phyloP scores from a whole-genome alignment of 768 basidiomycete species.

The Punctularia strigosozonata region DNA sequence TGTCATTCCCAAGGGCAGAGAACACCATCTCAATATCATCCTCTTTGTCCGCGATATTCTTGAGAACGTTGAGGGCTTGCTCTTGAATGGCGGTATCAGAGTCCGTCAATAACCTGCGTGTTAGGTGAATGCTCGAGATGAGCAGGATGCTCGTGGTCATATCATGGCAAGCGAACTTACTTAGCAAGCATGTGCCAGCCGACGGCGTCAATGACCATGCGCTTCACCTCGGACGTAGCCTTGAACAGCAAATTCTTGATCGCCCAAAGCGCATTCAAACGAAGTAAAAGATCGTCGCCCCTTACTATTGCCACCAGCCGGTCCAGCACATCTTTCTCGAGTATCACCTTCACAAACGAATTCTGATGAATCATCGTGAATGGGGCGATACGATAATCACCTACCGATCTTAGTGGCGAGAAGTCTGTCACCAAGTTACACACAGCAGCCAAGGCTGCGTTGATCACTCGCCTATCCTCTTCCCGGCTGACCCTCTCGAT shows the following conservation, averaged over 20 bases:
- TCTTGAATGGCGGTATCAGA: conserved; percentile 47
- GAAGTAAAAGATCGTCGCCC: conserved; percentile 41
- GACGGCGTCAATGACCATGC: conserved; percentile 51
- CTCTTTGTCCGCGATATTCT: conserved; percentile 57
- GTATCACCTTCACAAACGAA: conserved; percentile 33
- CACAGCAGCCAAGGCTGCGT: conserved; percentile 60
- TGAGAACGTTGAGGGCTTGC: conserved; percentile 55
- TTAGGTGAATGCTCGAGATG: too few species aligned
- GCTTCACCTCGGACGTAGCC: conserved; percentile 47
- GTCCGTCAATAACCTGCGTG: conserved; percentile 48
- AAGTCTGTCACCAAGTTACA: conserved; percentile 85
- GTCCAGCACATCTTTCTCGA: conserved; percentile 57
- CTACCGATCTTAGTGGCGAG: conserved; percentile 63
- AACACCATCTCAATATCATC: conserved; percentile 55
- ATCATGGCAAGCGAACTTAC: conserved; percentile 25
- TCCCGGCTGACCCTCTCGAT: conserved; percentile 33
- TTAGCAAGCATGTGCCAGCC: conserved; percentile 49
- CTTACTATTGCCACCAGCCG: conserved; percentile 49
- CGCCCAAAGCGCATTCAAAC: conserved; percentile 74
- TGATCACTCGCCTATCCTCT: conserved; percentile 60
- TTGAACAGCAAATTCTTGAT: conserved; percentile 74
- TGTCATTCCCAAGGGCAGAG: conserved; percentile 33
- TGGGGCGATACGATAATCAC: conserved; percentile 11
- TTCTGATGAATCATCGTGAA: conserved; percentile 2
- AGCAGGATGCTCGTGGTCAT: background rate